Evolutionary conservation across 2,329 filamentous ascomycete species (phyloP), one percentile per base, ranked within the genome.

Genomic region (Sphaerulina vaccinii): DNA sequence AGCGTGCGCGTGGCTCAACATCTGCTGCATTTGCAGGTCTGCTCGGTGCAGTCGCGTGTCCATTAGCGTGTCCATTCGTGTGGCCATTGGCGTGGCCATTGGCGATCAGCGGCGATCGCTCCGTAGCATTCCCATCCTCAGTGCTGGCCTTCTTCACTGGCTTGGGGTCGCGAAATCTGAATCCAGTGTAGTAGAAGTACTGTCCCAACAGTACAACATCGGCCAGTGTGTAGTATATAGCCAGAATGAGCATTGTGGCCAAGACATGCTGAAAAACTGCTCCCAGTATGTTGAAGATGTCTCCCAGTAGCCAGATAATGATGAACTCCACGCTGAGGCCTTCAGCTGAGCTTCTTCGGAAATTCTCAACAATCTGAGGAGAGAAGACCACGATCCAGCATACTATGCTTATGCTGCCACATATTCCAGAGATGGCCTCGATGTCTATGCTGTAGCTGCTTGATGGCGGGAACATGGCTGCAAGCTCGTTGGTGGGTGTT

Each of bases 381-480:
- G 90, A 93, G 75, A 96, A 99, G 52, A 99, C 93, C 29, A 97
- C 89, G 51, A 97, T 88, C 93, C 93, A 96, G 69, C 91, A 96
- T 44, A 91, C 91, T 68, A 99, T 96, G 39, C 90, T 96, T 62
- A 99, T 91, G 7, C 91, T 96, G 29, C 91, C 92, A 73, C 87
- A 90, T 63, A 96, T 96, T 49, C 92, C 92, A 62, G 89, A 95
- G 64, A 96, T 84, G 55, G 91, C 90, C 68, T 93, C 88, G 54
- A 96, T 85, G 70, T 96, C 88, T 61, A 96, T 78, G 70, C 52
- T 86, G 57, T 80, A 69, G 56, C 73, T 73, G 63, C 77, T 75
- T 7, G 77, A 71, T 38, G 79, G 78, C 32, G 79, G 79, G 64
- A 79, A 79, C 75, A 79, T 79, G 47, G 56, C 65, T n/a, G n/a